Base-by-base conservation (phyloP, 164 flowering plant species). In the Pachysandra terminalis region DNA sequence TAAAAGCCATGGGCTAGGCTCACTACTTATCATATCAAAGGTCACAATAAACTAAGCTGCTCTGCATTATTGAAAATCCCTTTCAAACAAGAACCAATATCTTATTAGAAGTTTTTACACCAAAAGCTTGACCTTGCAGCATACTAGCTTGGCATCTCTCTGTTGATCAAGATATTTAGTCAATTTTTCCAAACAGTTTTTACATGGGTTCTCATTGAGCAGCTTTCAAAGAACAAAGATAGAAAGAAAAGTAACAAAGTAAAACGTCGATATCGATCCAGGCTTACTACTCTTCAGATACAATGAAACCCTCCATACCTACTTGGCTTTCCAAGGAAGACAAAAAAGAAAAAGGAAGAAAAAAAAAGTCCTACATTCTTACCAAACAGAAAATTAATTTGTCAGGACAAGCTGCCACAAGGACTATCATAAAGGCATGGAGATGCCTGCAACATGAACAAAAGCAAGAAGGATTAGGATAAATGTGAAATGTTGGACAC, bases 351-450 rank as follows among this genome's bases (percentile, higher is more conserved):
- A 57, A 57, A 27, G 13, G 6, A 25, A 57, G 14, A 57, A 13
- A 3, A 15, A 17, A 57, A 13, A 3, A 15, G 32, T 10, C 32
- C 32, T 25, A 57, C 32, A 57, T 57, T 25, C 60, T 13, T 24
- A 57, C 28, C 32, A 19, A 57, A 57, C 32, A 57, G 32, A 57
- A 24, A 24, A 24, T n/a, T n/a, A 24, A 24, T 2, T 32, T 24
- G 7, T 7, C 13, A 27, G 16, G 19, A 0, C 27, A 57, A 24
- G 26, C 28, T 13, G 19, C 1, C 5, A 24, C 7, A 57, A 32
- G 23, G 23, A 45, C n/a, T 21, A 67, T 74, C 73, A 65, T 69
- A 74, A 74, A 74, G 77, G 77, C 77, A 74, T 74, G 9, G 77
- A 60, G 41, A 59, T 74, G 52, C 77, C 77, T 74, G 77, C 60